phyloP scores from a whole-genome alignment of 2,329 filamentous ascomycete genomes.

The Fragosphaeria purpurea region DNA sequence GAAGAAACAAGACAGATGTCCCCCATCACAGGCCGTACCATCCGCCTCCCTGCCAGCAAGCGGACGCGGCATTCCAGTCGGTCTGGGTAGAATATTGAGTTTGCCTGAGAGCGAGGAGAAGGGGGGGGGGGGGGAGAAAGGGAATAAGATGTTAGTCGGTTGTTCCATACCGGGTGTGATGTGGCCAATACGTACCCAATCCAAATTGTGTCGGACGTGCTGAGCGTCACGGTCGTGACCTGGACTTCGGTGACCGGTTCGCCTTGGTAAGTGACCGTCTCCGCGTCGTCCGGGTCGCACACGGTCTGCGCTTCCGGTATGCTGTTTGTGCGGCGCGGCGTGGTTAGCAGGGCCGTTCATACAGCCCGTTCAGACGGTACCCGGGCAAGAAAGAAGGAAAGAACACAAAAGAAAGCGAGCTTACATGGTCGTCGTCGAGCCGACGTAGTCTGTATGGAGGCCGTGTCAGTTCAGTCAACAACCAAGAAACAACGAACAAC shows the following conservation, averaged over 20 bases:
- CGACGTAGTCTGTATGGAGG: constrained; percentile 9
- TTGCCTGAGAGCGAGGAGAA: constrained; percentile 8
- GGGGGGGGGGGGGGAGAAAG: too few relatives aligned
- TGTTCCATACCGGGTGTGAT: not conserved
- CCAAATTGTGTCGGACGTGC: constrained; percentile 12
- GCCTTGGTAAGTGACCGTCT: constrained; percentile 11
- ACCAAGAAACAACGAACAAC: not conserved
- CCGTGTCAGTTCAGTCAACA: not conserved
- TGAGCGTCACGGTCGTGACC: constrained; percentile 11
- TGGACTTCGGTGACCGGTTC: constrained; percentile 10
- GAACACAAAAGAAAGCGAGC: not conserved
- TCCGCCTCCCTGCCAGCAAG: constrained; percentile 15
- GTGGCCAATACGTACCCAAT: constrained; percentile 12
- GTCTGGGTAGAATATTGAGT: constrained; percentile 14
- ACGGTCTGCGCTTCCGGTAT: constrained; percentile 15
- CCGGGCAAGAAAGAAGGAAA: not conserved
- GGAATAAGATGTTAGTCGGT: not conserved
- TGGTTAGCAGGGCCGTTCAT: constrained; percentile 1
- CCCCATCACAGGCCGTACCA: constrained; percentile 12
- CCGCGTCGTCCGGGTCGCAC: constrained; percentile 10
- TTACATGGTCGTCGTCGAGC: constrained; percentile 13
- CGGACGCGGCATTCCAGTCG: constrained; percentile 12
- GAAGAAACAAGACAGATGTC: too few relatives aligned
- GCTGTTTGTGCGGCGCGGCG: constrained; percentile 1
- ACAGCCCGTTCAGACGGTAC: not conserved